phyloP scores from a whole-genome alignment of 768 basidiomycete genomes.

The Tulasnella calospora region DNA sequence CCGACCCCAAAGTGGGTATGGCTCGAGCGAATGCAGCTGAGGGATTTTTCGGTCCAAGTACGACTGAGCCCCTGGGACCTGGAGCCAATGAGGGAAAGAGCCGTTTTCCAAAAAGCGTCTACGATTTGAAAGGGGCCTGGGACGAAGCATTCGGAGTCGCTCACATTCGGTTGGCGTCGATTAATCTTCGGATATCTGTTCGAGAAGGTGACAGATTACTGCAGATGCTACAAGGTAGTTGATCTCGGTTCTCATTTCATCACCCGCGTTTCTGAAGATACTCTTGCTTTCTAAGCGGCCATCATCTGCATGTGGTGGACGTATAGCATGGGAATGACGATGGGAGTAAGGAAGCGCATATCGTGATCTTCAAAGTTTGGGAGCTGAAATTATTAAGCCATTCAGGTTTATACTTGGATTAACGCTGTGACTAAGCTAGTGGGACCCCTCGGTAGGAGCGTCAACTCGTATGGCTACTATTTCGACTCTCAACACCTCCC shows the following conservation, averaged over 20 bases:
- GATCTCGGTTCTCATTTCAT: not conserved
- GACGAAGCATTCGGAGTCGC: not conserved
- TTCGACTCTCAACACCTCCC: not conserved
- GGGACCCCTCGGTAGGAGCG: not conserved
- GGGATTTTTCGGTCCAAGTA: not conserved
- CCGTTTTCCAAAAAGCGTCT: not conserved
- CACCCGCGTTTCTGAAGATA: not conserved
- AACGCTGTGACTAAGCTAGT: not conserved
- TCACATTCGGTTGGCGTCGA: not conserved
- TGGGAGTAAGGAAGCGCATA: not conserved
- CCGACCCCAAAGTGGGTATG: slow-evolving; percentile 30
- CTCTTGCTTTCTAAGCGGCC: not conserved
- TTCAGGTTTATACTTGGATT: slow-evolving; percentile 1
- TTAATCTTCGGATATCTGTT: not conserved
- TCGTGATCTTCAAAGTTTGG: not conserved
- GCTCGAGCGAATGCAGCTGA: not conserved
- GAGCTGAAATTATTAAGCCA: too few species aligned
- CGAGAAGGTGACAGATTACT: not conserved
- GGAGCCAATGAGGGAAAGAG: not conserved
- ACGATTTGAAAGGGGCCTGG: not conserved
- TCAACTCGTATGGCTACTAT: not conserved
- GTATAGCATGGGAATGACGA: slow-evolving; percentile 9
- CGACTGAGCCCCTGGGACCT: not conserved
- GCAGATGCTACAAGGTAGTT: slow-evolving; percentile 17
- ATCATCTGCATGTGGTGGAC: slow-evolving; percentile 2